phyloP scores from a whole-genome alignment of 176 grass and related monocot genomes.

The Luzula sylvatica region DNA sequence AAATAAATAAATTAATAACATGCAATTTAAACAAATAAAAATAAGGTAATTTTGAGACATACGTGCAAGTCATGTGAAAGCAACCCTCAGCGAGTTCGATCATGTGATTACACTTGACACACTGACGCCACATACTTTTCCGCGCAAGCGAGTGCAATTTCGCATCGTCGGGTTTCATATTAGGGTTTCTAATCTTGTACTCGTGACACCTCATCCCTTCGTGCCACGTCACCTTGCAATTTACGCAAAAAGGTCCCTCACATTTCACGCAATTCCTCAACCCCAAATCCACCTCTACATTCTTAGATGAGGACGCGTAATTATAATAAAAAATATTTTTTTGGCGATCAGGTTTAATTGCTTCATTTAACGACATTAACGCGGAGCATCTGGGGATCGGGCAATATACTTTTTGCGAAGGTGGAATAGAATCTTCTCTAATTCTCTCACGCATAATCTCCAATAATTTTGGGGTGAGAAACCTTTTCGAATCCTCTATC shows the following conservation, averaged over 20 bases:
- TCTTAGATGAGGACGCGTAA: conserved; percentile 39
- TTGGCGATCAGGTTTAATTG: conserved; percentile 6
- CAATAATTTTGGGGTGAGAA: conserved; percentile 31
- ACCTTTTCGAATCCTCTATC: conserved; percentile 41
- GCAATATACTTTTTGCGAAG: conserved; percentile 62
- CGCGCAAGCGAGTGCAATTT: conserved; percentile 48
- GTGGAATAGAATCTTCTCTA: conserved; percentile 53
- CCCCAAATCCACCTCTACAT: conserved; percentile 20
- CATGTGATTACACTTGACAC: conserved; percentile 69
- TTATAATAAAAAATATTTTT: conserved; percentile 8
- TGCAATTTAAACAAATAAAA: no score
- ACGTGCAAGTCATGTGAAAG: conserved; percentile 72
- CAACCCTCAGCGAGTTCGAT: conserved; percentile 59
- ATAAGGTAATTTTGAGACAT: no score
- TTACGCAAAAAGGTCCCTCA: conserved; percentile 49
- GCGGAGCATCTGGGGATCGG: conserved; percentile 57
- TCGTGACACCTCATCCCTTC: conserved; percentile 36
- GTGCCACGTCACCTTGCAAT: conserved; percentile 77
- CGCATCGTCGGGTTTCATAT: conserved; percentile 30
- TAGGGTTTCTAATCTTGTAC: conserved; percentile 32
- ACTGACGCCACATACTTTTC: conserved; percentile 48
- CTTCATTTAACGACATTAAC: conserved; percentile 51
- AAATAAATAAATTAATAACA: not conserved
- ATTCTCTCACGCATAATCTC: conserved; percentile 51
- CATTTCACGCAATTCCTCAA: conserved; percentile 56